Evolutionary conservation across 2,329 filamentous ascomycete species (phyloP).

Genomic region (Pezicula radicicola): DNA sequence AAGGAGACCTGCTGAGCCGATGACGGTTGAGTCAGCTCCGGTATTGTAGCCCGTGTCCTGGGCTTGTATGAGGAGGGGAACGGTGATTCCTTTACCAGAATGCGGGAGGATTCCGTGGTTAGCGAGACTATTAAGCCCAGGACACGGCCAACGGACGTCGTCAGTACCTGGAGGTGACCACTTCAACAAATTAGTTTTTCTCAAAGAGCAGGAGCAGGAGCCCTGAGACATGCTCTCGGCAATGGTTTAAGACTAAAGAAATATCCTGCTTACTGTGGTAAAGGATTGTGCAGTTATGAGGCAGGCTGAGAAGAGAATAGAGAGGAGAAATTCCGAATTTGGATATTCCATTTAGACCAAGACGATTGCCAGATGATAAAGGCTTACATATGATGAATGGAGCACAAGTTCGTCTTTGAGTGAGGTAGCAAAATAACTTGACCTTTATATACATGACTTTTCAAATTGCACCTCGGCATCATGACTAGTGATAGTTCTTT

Average conservation of each 20-base stretch:
- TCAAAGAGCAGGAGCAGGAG: no score
- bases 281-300: conserved; percentile 9
- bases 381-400: no score
- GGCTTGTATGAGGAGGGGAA: conserved; percentile 21
- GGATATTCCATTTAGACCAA: no score
- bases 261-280: neutral
- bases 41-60: conserved; percentile 27
- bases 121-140: conserved; percentile 26
- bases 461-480: no score
- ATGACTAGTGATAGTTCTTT: no score
- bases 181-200: no score
- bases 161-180: conserved; percentile 12
- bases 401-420: no score
- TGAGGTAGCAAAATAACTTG: no score
- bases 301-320: neutral
- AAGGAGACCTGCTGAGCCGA: conserved; percentile 20
- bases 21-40: conserved; percentile 23
- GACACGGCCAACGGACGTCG: conserved; percentile 23
- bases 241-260: no score
- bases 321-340: neutral
- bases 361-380: no score
- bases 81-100: conserved; percentile 28
- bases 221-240: no score
- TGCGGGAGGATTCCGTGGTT: conserved; percentile 30
- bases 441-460: no score